A percentile compares a stretch with the other conserved stretches of the same genome.
Evolutionary conservation across 176 grass and related monocot species (phyloP).

Genomic region (Lolium rigidum): DNA sequence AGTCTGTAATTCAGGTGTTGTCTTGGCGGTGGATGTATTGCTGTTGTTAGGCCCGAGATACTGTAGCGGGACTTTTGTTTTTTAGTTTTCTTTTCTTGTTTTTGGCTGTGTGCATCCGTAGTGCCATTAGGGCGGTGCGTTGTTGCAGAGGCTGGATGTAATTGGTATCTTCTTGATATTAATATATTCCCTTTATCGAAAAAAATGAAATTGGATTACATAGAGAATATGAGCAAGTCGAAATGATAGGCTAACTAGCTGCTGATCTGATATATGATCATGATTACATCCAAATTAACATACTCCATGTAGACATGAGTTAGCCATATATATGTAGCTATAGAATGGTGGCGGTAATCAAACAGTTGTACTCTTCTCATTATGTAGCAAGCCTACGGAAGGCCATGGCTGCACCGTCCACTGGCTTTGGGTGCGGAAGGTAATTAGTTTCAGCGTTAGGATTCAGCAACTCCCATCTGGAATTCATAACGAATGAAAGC

Average conservation of each 20-base stretch:
- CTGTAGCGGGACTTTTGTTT: no score
- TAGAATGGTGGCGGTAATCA: neutral
- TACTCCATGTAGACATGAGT: neutral
- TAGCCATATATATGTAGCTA: neutral
- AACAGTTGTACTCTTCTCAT: neutral
- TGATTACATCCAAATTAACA: neutral
- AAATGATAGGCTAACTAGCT: neutral
- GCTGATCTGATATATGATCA: neutral
- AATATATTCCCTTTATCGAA: no score
- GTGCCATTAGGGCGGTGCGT: no score
- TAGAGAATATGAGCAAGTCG: neutral
- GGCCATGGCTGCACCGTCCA: neutral
- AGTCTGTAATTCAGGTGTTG: no score
- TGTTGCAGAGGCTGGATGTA: no score
- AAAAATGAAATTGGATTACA: neutral
- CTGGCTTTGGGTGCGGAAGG: slow-evolving; percentile 22
- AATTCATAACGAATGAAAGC: neutral
- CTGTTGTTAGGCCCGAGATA: no score
- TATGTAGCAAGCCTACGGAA: neutral
- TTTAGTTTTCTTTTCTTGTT: no score
- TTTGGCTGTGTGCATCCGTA: no score
- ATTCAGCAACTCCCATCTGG: slow-evolving; percentile 43
- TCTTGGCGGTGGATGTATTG: no score
- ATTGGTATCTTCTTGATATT: no score
- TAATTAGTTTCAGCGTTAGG: slow-evolving; percentile 20